phyloP scores from a whole-genome alignment of 495 filamentous ascomycete species.

The Podospora sp. region DNA sequence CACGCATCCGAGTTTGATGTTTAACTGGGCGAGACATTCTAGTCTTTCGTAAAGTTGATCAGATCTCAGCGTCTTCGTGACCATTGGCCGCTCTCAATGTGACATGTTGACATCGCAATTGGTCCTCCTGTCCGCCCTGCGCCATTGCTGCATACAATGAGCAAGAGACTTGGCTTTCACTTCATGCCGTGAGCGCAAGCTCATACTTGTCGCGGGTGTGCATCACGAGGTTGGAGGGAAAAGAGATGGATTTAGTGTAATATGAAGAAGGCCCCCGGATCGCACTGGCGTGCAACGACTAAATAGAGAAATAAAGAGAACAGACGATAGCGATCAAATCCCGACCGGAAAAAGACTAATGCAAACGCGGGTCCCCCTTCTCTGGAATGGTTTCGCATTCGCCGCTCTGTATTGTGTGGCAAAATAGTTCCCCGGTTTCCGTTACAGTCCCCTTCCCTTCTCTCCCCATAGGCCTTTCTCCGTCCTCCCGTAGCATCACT shows the following conservation, averaged over 20 bases:
- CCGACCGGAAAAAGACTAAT: slow-evolving; percentile 34
- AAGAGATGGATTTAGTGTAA: slow-evolving; percentile 25
- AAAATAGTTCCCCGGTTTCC: slow-evolving; percentile 19
- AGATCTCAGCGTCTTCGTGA: neutral
- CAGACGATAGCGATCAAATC: slow-evolving; percentile 20
- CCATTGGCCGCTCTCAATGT: neutral
- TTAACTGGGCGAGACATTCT: neutral
- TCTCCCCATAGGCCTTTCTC: slow-evolving; percentile 20
- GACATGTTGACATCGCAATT: neutral
- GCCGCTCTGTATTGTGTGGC: slow-evolving; percentile 17
- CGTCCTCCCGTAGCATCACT: neutral
- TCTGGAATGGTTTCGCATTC: slow-evolving; percentile 18
- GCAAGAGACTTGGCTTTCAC: neutral
- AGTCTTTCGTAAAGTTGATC: neutral
- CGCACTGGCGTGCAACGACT: slow-evolving; percentile 15
- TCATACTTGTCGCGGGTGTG: neutral
- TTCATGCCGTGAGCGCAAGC: neutral
- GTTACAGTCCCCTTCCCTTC: slow-evolving; percentile 21
- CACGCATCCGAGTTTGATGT: neutral
- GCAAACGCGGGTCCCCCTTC: slow-evolving; percentile 27
- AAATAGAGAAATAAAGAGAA: slow-evolving; percentile 22
- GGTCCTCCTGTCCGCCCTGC: neutral
- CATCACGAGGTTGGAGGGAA: neutral
- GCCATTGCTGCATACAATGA: neutral
- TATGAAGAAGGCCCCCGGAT: slow-evolving; percentile 16